phyloP scores from a whole-genome alignment of 306 rosid species.

The Rubus parviflorus region DNA sequence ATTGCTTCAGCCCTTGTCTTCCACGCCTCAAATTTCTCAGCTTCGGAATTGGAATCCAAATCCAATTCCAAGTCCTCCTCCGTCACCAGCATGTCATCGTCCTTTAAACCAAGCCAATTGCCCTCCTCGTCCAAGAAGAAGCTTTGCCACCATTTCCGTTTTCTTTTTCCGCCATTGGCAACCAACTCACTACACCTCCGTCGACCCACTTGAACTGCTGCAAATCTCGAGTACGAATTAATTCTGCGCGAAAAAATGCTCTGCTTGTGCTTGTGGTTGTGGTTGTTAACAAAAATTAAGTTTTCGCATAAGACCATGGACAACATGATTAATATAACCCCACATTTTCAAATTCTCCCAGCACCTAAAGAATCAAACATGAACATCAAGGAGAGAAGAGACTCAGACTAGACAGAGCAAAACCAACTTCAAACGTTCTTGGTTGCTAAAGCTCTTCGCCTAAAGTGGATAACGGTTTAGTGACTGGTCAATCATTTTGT shows the following conservation, averaged over 20 bases:
- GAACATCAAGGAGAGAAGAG: neutral
- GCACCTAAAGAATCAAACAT: neutral
- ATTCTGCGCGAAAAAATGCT: slow-evolving; percentile 5
- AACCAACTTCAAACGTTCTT: neutral
- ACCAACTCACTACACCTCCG: slow-evolving; percentile 38
- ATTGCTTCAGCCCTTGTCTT: slow-evolving; percentile 90
- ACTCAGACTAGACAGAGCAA: no score
- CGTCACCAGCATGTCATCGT: slow-evolving; percentile 59
- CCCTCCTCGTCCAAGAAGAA: slow-evolving; percentile 75
- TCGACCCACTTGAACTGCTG: slow-evolving; percentile 30
- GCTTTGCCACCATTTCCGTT: slow-evolving; percentile 71
- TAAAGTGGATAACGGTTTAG: neutral
- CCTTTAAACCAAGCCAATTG: slow-evolving; percentile 81
- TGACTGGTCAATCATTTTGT: no score
- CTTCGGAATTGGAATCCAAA: neutral
- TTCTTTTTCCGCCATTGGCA: slow-evolving; percentile 53
- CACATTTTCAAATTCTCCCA: neutral
- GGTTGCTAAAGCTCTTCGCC: neutral
- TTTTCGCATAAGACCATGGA: slow-evolving; percentile 4
- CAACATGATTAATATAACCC: neutral
- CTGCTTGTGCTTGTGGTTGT: no score
- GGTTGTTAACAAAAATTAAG: neutral
- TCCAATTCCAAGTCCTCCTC: neutral
- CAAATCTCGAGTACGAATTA: slow-evolving; percentile 19
- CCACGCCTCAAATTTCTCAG: slow-evolving; percentile 84